Base-by-base conservation (phyloP, 228 moss, liverwort and hornwort genomes). In the Sphagnum magellanicum region DNA sequence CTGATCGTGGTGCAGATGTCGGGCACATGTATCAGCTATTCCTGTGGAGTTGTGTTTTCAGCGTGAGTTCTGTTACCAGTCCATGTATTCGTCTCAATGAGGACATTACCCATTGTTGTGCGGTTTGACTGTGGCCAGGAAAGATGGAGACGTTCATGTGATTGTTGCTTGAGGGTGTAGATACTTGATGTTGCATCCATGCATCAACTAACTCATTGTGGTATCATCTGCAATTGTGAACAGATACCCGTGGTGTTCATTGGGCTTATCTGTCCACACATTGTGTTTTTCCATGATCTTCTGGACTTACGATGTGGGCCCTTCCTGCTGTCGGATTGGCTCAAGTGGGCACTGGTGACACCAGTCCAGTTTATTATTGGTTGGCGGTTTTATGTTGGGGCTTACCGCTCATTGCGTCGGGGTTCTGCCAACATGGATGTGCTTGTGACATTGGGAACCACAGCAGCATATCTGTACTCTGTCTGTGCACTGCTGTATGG, bases 391-490 rank as follows among this genome's bases (percentile, higher is more conserved):
- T 94, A 94, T 61, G 49, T 82, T 4, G 93, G 89, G 12, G 89
- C 93, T 5, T 94, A 91, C 76, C 81, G 78, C 59, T 85, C 93
- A 0, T 73, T 94, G 52, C 77, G 77, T 55, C 74, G 88, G 49
- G 77, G 74, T 32, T 87, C 91, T 10, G 89, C 93, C 12, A 94
- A 94, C 63, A 94, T 94, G 93, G 93, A 94, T 53, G 93, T 94
- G 59, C 79, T 94, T 5, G 93, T 94, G 0, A 91, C 83, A 32
- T 79, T 91, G 53, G 93, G 90, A 15, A 91, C 91, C 13, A 91
- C 91, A 1, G 75, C 93, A 13, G 83, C 93, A 15, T 94, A 91
- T 71, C 71, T 84, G 0, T 94, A 94, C 59, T 94, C 93, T 10
- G 87, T 91, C 12, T 80, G 89, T 61, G 79, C 91, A 16, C 81